Base-by-base conservation (phyloP, 805 yeast species). In the Metschnikowia rubicola region DNA sequence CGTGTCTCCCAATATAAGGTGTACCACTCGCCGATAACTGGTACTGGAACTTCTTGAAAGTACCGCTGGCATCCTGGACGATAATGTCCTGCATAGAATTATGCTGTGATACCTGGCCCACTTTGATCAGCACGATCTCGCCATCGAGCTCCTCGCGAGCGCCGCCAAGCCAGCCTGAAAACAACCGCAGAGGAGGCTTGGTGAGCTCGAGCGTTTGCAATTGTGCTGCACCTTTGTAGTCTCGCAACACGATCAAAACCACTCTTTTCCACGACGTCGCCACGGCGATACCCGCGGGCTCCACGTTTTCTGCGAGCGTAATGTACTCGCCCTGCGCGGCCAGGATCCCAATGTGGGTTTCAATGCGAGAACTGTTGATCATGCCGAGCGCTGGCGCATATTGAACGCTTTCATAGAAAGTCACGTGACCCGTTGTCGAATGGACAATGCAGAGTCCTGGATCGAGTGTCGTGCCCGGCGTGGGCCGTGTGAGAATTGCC, bases 371-470 rank as follows among this genome's bases (percentile, higher is more conserved):
- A 57, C 70, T 65, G 65, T 65, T 78, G 40, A 83, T 69, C 30
- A 83, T 63, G 30, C 86, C 82, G 53, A 79, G 72, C 1, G 88
- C 80, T 0, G 89, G 82, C 0, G 89, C 86, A 48, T 79, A 79
- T 52, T 80, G 84, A 10, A 88, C 80, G 44, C 88, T 79, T 58
- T 88, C 96, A 68, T 84, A 86, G 63, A 83, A 90, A 26, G 77
- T 75, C 40, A 86, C 64, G 15, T 64, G 59, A 0, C 96, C 96
- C 0, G 80, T 56, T 15, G 71, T 61, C 0, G 83, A 70, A 58
- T 84, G 80, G 17, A 88, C 72, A 6, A 84, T 77, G 7, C 86
- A 81, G 35, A 89, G 65, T 9, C 96, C 96, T 0, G 95, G 92
- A 53, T 74, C 78, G 34, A 57, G 56, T 30, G 62, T 52, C 12